A percentile compares a stretch with the other conserved stretches of the same genome.
Conservation (phyloP, 1,284 basidiomycete genomes). For the Salmacisia buchloeana region DNA sequence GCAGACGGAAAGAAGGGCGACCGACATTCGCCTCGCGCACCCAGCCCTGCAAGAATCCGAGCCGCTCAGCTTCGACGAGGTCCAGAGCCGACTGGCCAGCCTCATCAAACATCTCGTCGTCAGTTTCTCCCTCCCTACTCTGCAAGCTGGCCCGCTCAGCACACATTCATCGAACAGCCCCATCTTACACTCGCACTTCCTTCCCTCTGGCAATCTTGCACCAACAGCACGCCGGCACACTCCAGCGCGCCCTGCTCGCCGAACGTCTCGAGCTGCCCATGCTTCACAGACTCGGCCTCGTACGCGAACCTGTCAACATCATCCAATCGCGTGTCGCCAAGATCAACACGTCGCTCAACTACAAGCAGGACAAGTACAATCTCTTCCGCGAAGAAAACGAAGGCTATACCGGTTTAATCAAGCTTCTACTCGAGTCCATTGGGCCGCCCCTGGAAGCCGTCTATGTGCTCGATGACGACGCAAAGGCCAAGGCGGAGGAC, state of each 20-base stretch:
- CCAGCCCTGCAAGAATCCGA: slow-evolving; percentile 14
- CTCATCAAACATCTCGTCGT: slow-evolving; percentile 1
- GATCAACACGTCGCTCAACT: slow-evolving; percentile 53
- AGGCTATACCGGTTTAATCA: slow-evolving; percentile 86
- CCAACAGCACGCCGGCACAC: neutral
- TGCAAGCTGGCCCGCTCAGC: no score
- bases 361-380: slow-evolving; percentile 98
- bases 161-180: neutral
- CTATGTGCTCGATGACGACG: slow-evolving; percentile 46
- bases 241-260: slow-evolving; percentile 3
- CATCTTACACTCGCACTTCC: neutral
- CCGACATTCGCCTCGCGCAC: slow-evolving; percentile 18
- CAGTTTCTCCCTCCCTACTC: neutral
- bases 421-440: slow-evolving; percentile 73
- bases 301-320: slow-evolving; percentile 25
- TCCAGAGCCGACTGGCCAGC: slow-evolving; percentile 15
- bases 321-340: slow-evolving; percentile 39
- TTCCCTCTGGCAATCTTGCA: neutral
- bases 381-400: slow-evolving; percentile 93
- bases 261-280: slow-evolving; percentile 33
- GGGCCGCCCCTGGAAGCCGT: slow-evolving; percentile 61
- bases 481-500: neutral
- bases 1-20: neutral
- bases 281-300: slow-evolving; percentile 25
- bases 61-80: slow-evolving; percentile 11